These are phyloP conservation scores for Friedmanniomyces simplex DNA, from an alignment of 495 filamentous ascomycete genomes.

Conservation along the genomic window DNA sequence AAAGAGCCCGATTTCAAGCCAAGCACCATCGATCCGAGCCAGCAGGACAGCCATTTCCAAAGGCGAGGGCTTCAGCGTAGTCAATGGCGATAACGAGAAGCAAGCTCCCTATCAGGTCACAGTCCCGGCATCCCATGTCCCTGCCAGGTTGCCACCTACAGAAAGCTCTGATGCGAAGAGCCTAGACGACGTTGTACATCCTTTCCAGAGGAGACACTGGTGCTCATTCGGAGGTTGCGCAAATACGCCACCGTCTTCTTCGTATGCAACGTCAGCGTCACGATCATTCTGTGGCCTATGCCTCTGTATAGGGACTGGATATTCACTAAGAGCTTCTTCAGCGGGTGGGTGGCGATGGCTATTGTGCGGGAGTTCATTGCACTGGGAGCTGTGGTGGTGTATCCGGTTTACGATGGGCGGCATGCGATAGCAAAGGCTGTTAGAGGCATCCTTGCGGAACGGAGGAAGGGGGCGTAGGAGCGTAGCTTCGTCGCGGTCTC, in stretches of 20 bases:
- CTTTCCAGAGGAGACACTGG: constrained; percentile 30
- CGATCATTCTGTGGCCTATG: constrained; percentile 36
- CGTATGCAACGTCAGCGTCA: constrained; percentile 33
- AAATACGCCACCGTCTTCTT: constrained; percentile 31
- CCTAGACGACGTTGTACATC: constrained; percentile 22
- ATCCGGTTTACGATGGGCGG: constrained; percentile 36
- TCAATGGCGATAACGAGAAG: not conserved
- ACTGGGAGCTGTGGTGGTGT: constrained; percentile 36
- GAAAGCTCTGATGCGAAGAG: not conserved
- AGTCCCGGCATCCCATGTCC: not conserved
- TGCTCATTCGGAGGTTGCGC: constrained; percentile 30
- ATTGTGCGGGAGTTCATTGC: constrained; percentile 41
- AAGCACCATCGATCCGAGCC: not conserved
- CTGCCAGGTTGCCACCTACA: not conserved
- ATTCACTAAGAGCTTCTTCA: constrained; percentile 39
- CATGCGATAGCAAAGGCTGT: constrained; percentile 4
- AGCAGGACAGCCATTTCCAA: not conserved
- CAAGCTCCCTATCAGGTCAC: not conserved
- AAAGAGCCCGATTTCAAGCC: not conserved
- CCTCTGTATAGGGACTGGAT: constrained; percentile 38
- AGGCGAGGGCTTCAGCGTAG: not conserved
- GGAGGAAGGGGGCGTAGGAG: not conserved
- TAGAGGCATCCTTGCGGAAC: constrained; percentile 2
- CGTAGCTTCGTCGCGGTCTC: no score
- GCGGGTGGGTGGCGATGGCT: constrained; percentile 36